These are phyloP conservation scores for Rhizopogon hawkerae DNA, from an alignment of 1,284 basidiomycete genomes.

Conservation along the genomic window DNA sequence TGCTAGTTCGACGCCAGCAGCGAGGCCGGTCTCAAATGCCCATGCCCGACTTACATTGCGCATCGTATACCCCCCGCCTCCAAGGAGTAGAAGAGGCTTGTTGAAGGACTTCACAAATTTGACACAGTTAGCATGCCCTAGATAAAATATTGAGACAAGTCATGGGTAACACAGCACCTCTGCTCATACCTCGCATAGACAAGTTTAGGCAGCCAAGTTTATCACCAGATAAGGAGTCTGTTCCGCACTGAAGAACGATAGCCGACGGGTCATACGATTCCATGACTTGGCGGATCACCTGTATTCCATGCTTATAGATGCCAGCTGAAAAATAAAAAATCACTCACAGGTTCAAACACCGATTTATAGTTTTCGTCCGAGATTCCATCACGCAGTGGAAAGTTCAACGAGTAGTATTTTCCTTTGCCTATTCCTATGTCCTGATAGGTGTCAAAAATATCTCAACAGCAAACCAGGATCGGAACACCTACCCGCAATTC, in stretches of 20 bases:
- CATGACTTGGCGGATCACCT: slow-evolving; percentile 95
- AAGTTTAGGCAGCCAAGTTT: slow-evolving; percentile 95
- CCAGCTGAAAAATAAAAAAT: neutral
- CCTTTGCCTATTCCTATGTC: slow-evolving; percentile 92
- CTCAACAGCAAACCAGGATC: neutral
- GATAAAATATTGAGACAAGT: slow-evolving; percentile 1
- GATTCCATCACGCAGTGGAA: slow-evolving; percentile 93
- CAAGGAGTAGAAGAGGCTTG: slow-evolving; percentile 85
- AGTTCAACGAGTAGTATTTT: slow-evolving; percentile 90
- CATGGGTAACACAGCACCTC: neutral
- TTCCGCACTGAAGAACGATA: slow-evolving; percentile 95
- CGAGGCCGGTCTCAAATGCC: slow-evolving; percentile 97
- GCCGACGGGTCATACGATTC: slow-evolving; percentile 93
- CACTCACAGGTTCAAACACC: slow-evolving; percentile 87
- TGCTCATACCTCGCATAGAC: slow-evolving; percentile 77
- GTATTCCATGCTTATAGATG: slow-evolving; percentile 5
- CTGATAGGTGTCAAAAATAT: slow-evolving; percentile 29
- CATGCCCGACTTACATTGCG: slow-evolving; percentile 94
- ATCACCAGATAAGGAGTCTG: slow-evolving; percentile 96
- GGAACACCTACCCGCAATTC: slow-evolving; percentile 68
- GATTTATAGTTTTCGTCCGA: slow-evolving; percentile 93
- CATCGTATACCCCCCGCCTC: slow-evolving; percentile 98
- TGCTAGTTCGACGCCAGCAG: slow-evolving; percentile 89
- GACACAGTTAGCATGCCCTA: slow-evolving; percentile 94
- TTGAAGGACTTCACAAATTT: slow-evolving; percentile 97